Evolutionary conservation across 2,329 filamentous ascomycete genomes (phyloP).

Genomic region (Leptodontidium sp.): DNA sequence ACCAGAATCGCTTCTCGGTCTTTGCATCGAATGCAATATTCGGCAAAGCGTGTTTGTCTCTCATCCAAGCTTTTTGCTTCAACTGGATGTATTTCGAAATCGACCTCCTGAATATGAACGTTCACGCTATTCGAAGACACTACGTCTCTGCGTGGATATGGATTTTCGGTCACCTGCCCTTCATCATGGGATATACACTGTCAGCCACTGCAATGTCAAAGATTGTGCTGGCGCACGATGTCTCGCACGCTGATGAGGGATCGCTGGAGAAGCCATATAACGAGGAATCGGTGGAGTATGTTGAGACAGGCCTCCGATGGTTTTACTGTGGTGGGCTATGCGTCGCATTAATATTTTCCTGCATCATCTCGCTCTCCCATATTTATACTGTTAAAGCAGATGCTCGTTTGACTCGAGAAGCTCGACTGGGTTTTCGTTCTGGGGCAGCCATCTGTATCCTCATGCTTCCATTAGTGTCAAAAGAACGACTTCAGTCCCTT

Average conservation of each 20-base stretch:
- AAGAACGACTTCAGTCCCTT: neutral
- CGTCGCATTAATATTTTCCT: neutral
- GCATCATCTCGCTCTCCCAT: neutral
- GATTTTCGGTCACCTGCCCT: neutral
- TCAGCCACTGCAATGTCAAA: neutral
- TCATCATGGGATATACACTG: constrained; percentile 1
- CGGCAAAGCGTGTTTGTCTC: neutral
- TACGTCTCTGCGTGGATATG: neutral
- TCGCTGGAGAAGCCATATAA: neutral
- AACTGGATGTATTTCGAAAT: constrained; percentile 10
- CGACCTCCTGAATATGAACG: neutral
- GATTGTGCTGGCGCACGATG: constrained; percentile 3
- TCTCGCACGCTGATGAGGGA: neutral
- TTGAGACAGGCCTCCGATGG: neutral
- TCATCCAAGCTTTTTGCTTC: constrained; percentile 3
- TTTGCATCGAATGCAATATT: constrained; percentile 1
- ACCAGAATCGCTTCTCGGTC: constrained; percentile 5
- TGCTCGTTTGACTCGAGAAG: neutral
- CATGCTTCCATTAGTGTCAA: neutral
- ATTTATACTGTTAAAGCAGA: neutral
- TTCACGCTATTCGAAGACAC: neutral
- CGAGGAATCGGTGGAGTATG: neutral
- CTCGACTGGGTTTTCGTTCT: neutral
- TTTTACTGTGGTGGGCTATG: neutral
- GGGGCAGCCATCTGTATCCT: neutral